phyloP scores from a whole-genome alignment of 2,329 filamentous ascomycete genomes.

The Hypocrella siamensis region DNA sequence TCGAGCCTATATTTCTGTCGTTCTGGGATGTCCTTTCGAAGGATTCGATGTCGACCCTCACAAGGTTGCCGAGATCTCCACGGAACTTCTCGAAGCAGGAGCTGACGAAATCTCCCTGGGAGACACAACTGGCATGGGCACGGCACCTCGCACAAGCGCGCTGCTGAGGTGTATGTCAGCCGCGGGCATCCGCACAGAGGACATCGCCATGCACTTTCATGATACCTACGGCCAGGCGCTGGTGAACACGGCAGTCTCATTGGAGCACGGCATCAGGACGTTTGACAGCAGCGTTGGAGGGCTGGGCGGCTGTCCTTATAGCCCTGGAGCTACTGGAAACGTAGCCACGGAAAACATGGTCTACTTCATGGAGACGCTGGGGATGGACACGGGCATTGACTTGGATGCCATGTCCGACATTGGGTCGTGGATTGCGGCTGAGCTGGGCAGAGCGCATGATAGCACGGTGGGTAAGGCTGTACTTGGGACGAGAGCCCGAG shows the following conservation, averaged over 20 bases:
- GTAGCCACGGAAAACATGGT: conserved; percentile 75
- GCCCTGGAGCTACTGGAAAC: conserved; percentile 74
- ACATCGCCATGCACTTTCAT: conserved; percentile 74
- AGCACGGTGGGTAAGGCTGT: conserved; percentile 54
- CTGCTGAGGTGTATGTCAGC: conserved; percentile 48
- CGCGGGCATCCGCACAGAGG: conserved; percentile 52
- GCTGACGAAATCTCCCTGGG: conserved; percentile 83
- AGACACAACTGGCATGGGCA: conserved; percentile 85
- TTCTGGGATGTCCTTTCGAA: conserved; percentile 66
- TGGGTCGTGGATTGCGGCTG: conserved; percentile 54
- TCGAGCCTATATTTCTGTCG: conserved; percentile 67
- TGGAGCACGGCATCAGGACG: conserved; percentile 61
- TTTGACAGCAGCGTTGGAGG: conserved; percentile 73
- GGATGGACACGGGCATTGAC: conserved; percentile 59
- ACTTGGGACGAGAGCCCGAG: conserved; percentile 29
- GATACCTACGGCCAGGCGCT: conserved; percentile 77
- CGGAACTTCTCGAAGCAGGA: conserved; percentile 63
- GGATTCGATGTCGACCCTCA: conserved; percentile 48
- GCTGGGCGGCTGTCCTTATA: conserved; percentile 72
- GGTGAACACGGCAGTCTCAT: conserved; percentile 64
- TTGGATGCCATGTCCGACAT: conserved; percentile 50
- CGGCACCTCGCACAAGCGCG: conserved; percentile 50
- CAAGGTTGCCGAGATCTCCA: conserved; percentile 49
- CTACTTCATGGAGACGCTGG: conserved; percentile 59
- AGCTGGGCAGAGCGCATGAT: conserved; percentile 46